Evolutionary conservation across 257 asterid species (phyloP).

Genomic region (Verbascum thapsus): DNA sequence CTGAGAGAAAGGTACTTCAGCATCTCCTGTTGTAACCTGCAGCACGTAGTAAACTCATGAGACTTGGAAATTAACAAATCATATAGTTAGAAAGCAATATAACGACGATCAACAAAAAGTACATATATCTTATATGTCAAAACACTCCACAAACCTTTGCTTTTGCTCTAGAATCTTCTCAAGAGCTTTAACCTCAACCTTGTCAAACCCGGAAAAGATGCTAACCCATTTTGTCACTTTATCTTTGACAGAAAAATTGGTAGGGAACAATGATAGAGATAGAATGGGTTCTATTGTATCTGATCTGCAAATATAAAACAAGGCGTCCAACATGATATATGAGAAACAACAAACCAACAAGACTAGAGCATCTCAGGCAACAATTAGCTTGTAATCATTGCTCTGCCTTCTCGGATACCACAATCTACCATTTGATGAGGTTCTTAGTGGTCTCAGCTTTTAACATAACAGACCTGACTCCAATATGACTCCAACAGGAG

Average conservation of each 20-base stretch:
- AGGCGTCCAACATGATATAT: conserved; percentile 13
- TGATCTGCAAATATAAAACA: conserved; percentile 65
- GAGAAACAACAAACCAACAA: conserved; percentile 6
- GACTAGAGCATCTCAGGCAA: background rate
- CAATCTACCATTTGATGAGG: background rate
- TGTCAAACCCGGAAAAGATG: conserved; percentile 79
- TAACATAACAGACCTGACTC: conserved; percentile 20
- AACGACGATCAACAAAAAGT: background rate
- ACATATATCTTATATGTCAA: conserved; percentile 20
- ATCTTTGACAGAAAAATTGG: conserved; percentile 69
- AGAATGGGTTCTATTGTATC: conserved; percentile 79
- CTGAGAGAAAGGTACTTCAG: conserved; percentile 77
- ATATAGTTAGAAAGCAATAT: conserved; percentile 20
- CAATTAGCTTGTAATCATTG: background rate
- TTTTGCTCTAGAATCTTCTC: conserved; percentile 97
- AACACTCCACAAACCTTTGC: conserved; percentile 61
- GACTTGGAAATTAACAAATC: background rate
- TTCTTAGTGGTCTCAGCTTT: background rate
- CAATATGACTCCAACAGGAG: background rate
- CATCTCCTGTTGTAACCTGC: conserved; percentile 95
- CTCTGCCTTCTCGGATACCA: background rate
- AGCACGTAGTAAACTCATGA: conserved; percentile 27
- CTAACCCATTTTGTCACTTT: conserved; percentile 74
- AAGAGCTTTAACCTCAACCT: conserved; percentile 89
- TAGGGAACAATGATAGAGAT: conserved; percentile 76